Evolutionary conservation across 139 green algal species (phyloP).

Genomic region (Raphidocelis subcapitata): DNA sequence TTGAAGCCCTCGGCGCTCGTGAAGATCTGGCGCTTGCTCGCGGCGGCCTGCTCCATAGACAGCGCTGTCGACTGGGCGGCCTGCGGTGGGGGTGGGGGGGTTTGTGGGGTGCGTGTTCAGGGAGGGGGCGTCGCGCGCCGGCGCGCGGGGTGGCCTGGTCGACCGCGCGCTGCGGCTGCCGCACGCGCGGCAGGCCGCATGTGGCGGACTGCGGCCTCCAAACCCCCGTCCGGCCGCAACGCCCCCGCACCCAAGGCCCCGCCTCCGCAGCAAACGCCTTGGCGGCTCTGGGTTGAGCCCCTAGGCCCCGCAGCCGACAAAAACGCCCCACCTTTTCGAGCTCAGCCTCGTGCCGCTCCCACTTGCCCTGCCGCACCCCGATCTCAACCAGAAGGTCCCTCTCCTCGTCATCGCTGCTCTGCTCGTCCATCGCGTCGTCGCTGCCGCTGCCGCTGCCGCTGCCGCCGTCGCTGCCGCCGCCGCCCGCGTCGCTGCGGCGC

Average conservation of each 20-base stretch:
- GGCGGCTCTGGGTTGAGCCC: too few species aligned
- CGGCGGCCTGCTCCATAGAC: conserved; percentile 35
- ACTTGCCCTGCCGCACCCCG: conserved; percentile 27
- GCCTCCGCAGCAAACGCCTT: too few species aligned
- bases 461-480: neutral
- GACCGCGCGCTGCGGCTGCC: too few species aligned
- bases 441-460: neutral
- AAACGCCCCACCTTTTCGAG: conserved; percentile 5
- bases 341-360: conserved; percentile 29
- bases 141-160: too few species aligned
- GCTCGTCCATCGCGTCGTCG: conserved; percentile 2
- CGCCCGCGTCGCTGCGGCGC: neutral
- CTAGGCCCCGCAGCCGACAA: too few species aligned
- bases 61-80: conserved; percentile 14
- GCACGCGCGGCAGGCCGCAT: too few species aligned
- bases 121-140: too few species aligned
- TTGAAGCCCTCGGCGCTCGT: conserved; percentile 48
- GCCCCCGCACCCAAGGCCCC: too few species aligned
- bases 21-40: conserved; percentile 56
- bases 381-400: conserved; percentile 38
- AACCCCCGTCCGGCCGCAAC: too few species aligned
- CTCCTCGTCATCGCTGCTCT: conserved; percentile 27
- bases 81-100: neutral
- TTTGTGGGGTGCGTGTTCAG: too few species aligned
- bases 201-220: too few species aligned